Conservation (phyloP, 768 basidiomycete genomes). For the Sporobolomyces pararoseus region DNA sequence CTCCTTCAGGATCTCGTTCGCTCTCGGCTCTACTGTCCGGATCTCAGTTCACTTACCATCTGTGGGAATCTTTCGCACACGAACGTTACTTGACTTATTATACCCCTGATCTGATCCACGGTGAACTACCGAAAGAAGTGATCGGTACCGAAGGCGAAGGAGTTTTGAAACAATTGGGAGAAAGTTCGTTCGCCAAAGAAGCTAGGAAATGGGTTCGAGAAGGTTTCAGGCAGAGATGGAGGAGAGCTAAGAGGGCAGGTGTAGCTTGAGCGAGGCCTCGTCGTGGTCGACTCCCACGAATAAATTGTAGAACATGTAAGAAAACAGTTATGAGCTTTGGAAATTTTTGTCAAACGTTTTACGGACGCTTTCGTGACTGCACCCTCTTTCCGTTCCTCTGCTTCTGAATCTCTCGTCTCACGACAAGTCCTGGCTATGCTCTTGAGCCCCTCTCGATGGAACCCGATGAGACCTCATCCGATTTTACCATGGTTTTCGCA, state of each 20-base stretch:
- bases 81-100: conserved; percentile 44
- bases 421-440: too few species aligned
- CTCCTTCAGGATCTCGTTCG: conserved; percentile 17
- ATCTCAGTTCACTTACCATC: conserved; percentile 48
- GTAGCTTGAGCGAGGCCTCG: not conserved
- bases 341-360: not conserved
- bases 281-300: not conserved
- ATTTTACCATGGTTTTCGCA: too few species aligned
- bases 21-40: not conserved
- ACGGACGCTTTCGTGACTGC: not conserved
- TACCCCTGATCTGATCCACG: conserved; percentile 45
- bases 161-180: not conserved
- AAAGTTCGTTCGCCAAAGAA: conserved; percentile 48
- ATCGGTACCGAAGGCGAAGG: conserved; percentile 10
- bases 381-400: not conserved
- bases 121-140: not conserved
- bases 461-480: too few species aligned
- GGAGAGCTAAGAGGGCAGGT: conserved; percentile 9
- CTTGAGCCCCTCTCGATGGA: too few species aligned
- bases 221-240: conserved; percentile 22
- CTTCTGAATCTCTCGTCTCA: not conserved
- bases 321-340: too few species aligned
- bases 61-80: conserved; percentile 49
- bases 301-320: too few species aligned
- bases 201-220: conserved; percentile 37